phyloP scores from a whole-genome alignment of 495 filamentous ascomycete species.

The Hyaloscypha variabilis region DNA sequence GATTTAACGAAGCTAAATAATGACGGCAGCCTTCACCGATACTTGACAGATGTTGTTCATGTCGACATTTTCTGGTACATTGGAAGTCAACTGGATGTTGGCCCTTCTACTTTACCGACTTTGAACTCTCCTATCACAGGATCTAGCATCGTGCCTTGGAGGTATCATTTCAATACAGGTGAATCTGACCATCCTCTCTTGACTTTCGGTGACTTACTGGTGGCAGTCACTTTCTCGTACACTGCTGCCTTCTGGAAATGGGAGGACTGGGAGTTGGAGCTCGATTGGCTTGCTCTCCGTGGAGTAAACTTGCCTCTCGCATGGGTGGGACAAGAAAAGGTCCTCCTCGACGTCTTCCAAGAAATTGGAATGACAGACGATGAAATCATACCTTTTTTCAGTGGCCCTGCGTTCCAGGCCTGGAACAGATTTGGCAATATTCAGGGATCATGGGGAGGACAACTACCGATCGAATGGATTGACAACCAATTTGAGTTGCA shows the following conservation, averaged over 20 bases:
- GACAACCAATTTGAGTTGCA: conserved; percentile 49
- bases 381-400: conserved; percentile 48
- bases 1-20: background rate
- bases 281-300: conserved; percentile 57
- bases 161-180: conserved; percentile 56
- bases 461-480: conserved; percentile 48
- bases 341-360: conserved; percentile 50
- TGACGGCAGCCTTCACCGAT: conserved; percentile 47
- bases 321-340: conserved; percentile 56
- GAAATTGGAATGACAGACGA: conserved; percentile 48
- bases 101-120: conserved; percentile 34
- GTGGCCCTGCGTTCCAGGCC: conserved; percentile 55
- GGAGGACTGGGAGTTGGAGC: conserved; percentile 56
- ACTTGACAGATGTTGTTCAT: conserved; percentile 48
- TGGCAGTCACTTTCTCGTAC: conserved; percentile 55
- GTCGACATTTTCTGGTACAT: conserved; percentile 57
- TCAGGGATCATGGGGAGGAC: conserved; percentile 51
- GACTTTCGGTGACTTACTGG: conserved; percentile 12
- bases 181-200: conserved; percentile 6
- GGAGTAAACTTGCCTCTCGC: conserved; percentile 56
- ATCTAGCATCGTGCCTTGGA: conserved; percentile 50
- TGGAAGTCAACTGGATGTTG: conserved; percentile 38
- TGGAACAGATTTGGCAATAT: conserved; percentile 62
- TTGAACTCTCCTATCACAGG: conserved; percentile 34
- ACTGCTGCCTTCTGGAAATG: conserved; percentile 56